These are phyloP conservation scores for Saccharomyces pastorianus DNA, from an alignment of 1,139 yeast species.

Conservation along the genomic window DNA sequence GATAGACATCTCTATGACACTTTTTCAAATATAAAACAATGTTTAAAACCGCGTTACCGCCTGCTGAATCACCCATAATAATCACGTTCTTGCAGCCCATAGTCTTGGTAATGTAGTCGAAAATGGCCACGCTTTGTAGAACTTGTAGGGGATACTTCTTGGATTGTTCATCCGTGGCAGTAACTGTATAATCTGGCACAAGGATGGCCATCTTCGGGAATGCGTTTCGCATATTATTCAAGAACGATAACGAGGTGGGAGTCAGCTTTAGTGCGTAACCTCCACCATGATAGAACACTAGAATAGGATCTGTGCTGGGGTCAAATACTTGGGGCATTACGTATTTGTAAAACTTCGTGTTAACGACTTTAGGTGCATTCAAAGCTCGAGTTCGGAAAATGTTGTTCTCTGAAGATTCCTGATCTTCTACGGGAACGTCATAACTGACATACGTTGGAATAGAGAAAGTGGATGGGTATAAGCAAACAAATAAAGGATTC, in stretches of 20 bases:
- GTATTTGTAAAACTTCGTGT: conserved; percentile 7
- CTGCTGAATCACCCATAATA: conserved; percentile 26
- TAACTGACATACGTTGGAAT: background rate
- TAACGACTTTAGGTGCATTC: background rate
- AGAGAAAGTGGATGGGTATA: background rate
- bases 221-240: conserved; percentile 9
- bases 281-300: conserved; percentile 20
- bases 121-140: conserved; percentile 12
- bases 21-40: conserved; percentile 11
- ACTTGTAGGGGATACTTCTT: conserved; percentile 13
- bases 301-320: conserved; percentile 11
- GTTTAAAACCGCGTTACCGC: conserved; percentile 19
- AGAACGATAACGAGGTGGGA: conserved; percentile 11
- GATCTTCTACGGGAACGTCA: conserved; percentile 1
- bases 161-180: conserved; percentile 4
- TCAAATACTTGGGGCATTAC: conserved; percentile 11
- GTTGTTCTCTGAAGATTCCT: background rate
- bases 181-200: conserved; percentile 14
- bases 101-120: conserved; percentile 7
- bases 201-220: conserved; percentile 14
- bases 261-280: background rate
- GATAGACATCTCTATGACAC: conserved; percentile 8
- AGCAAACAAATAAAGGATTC: conserved; percentile 10
- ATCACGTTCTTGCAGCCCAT: conserved; percentile 11
- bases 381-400: background rate